Percentiles rank a stretch among this genome's conserved stretches.
These are phyloP conservation scores for Hanseniaspora nectarophila DNA, from an alignment of 805 yeast species.

Conservation along the genomic window DNA sequence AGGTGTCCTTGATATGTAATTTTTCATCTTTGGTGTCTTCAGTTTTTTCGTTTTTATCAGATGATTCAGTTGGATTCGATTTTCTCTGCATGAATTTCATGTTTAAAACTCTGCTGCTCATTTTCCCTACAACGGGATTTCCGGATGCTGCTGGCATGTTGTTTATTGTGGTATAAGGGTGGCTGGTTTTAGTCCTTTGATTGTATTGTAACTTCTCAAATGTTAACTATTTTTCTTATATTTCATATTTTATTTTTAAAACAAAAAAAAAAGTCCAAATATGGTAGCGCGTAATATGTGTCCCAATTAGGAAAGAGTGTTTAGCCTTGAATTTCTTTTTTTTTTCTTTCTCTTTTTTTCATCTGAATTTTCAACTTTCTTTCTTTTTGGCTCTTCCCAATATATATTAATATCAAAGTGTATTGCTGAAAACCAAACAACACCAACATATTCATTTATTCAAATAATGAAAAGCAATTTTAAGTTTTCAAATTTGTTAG, in stretches of 20 bases:
- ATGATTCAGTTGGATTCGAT: conserved; percentile 24
- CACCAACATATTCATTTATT: not conserved
- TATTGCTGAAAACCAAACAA: not conserved
- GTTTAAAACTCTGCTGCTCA: conserved; percentile 64
- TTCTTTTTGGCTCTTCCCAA: not conserved
- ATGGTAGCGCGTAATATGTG: not conserved
- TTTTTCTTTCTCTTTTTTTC: not conserved
- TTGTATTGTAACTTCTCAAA: not conserved
- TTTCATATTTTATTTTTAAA: no score
- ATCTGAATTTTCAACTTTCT: no score
- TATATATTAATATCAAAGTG: not conserved
- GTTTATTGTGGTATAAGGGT: not conserved
- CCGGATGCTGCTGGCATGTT: conserved; percentile 17
- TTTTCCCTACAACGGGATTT: conserved; percentile 25
- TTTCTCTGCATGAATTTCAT: conserved; percentile 62
- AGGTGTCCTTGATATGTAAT: conserved; percentile 32
- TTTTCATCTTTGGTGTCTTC: conserved; percentile 29
- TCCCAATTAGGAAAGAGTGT: not conserved
- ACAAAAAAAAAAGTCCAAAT: not conserved
- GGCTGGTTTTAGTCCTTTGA: not conserved
- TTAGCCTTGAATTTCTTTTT: not conserved
- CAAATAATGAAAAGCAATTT: conserved; percentile 70
- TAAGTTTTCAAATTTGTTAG: conserved; percentile 75
- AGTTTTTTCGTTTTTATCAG: conserved; percentile 24
- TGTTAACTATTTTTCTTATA: no score